Evolutionary conservation across 2,329 filamentous ascomycete genomes (phyloP), one percentile per base, ranked within the genome.

Genomic region (Diaporthe citri): DNA sequence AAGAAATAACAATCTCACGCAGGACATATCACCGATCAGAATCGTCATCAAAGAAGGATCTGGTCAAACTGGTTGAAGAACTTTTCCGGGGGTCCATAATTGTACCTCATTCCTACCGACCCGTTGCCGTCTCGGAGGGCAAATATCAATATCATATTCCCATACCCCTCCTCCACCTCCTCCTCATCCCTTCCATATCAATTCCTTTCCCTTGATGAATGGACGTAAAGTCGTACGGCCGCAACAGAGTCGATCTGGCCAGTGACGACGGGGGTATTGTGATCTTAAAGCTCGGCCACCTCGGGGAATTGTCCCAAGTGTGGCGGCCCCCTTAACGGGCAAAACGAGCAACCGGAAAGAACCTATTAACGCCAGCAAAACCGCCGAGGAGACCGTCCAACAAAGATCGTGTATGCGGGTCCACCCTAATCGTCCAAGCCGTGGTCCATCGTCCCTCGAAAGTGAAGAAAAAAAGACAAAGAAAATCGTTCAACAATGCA

Each of bases 141-240:
- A 52, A 46, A 56, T 12, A 56, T 74, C 73, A 66, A 73, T 70
- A 39, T 62, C 71, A 41, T 74, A n/a, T 67, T 52, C 41, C 39
- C 71, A 76, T 86, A 86, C 79, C 84, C 83, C 84, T 87, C 86
- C 75, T 81, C 82, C 81, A 85, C 84, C 76, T 84, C 81, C 77
- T 81, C 43, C 28, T 25, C 46, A 9, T 48, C 43, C 28, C 31
- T 69, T 39, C 64, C 64, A 20, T 17, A 6, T 62, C 7, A n/a
- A 39, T 56, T 74, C 46, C 57, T 31, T 74, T 51, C 66, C 48
- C 43, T 59, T 72, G 62, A 71, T 75, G 57, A 75, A 76, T 72
- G 75, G 75, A 76, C 69, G 73, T 76, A 69, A 72, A 66, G 73
- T 75, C 75, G 73, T 57, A 31, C 60, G 55, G 75, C 73, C 69